phyloP scores from a whole-genome alignment of 176 grass and related monocot species.

The Oryza officinalis region DNA sequence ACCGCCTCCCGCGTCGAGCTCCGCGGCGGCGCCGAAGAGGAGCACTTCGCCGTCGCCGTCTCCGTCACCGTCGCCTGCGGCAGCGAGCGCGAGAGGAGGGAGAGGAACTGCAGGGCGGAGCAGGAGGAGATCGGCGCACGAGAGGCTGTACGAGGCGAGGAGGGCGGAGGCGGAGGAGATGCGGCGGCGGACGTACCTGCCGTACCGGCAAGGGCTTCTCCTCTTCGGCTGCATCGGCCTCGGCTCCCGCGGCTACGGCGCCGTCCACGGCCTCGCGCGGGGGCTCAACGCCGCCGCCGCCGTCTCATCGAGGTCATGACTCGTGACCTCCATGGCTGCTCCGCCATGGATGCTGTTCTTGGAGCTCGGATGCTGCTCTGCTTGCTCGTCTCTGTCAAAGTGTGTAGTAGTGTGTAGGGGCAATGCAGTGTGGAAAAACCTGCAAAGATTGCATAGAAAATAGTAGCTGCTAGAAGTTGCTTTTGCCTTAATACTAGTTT shows the following conservation, averaged over 20 bases:
- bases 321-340: not conserved
- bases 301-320: constrained; percentile 65
- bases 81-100: not conserved
- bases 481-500: not conserved
- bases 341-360: constrained; percentile 7
- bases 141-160: constrained; percentile 77
- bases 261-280: constrained; percentile 63
- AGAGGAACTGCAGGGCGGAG: not conserved
- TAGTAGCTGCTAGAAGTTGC: not conserved
- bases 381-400: not conserved
- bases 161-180: constrained; percentile 86
- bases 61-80: not conserved
- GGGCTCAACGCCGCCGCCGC: constrained; percentile 54
- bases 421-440: not conserved
- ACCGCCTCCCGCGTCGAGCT: not conserved
- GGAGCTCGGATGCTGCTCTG: not conserved
- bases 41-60: constrained; percentile 13
- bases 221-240: constrained; percentile 80
- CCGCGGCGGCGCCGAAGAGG: not conserved
- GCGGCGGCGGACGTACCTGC: constrained; percentile 89
- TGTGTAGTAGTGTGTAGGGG: not conserved
- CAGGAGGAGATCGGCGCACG: constrained; percentile 64
- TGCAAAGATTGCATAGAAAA: constrained; percentile 28
- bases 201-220: constrained; percentile 80
- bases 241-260: constrained; percentile 62